Base-by-base conservation (phyloP, 768 basidiomycete genomes). In the Tricholoma furcatifolium region DNA sequence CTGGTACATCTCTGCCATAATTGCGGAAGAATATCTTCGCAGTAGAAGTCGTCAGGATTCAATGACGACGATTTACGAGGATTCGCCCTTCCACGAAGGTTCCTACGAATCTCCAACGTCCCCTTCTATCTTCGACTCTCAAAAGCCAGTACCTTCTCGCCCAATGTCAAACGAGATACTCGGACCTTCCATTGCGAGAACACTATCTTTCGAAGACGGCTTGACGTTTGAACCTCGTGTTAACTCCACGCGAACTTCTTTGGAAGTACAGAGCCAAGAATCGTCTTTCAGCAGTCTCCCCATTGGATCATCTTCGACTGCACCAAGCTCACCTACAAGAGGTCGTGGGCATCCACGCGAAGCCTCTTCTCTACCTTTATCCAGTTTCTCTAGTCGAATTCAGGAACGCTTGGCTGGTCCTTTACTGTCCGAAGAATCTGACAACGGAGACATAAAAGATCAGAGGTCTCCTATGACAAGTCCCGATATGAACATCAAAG, bases 1-100 rank as follows among this genome's bases (percentile, higher is more conserved):
- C 3, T 84, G 86, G 83, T 74, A 83, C 63, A 62, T 90, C 43
- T 82, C 88, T 8, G 88, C 89, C 3, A 69, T 86, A 47, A 78
- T 87, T 11, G 73, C 85, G 55, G 85, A 90, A 65, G 83, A 88
- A 63, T 88, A 82, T 60, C 52, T 77, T 18, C 78, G 75, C 56
- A 70, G 74, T 4, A 76, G 74, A 49, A 50, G 59, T 7, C 63
- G 60, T 8, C 64, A 63, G 2, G 73, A 69, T 36, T 55, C 59
- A 6, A 76, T 77, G 71, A 65, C 70, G 39, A 72, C 78, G 12
- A 78, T 80, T 47, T 74, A 77, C 4, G 79, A 82, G 58, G 69
- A 76, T 56, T 60, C 55, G 14, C 50, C 65, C 9, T 39, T 63
- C 18, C 62, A 42, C 21, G 43, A 58, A 18, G 57, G 59, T 9